Evolutionary conservation across 2,329 filamentous ascomycete species (phyloP).

Genomic region (Albophoma yamanashiensis): DNA sequence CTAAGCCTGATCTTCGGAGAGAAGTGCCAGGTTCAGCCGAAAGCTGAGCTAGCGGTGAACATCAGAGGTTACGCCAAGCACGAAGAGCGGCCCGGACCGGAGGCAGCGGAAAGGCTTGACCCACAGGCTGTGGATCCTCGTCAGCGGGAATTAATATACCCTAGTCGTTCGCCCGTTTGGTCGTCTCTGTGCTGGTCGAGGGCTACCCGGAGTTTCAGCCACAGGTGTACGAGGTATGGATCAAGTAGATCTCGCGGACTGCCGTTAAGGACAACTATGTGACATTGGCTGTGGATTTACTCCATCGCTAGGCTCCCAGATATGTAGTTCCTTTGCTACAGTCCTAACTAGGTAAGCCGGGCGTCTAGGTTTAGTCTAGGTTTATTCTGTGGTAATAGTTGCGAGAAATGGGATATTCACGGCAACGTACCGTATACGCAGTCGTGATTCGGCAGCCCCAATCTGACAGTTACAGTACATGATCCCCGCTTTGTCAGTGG

Average conservation of each 20-base stretch:
- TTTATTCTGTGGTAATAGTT: no score
- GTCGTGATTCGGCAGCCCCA: no score
- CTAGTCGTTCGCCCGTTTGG: neutral
- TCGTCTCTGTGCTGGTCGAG: neutral
- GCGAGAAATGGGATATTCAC: no score
- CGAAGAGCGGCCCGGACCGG: neutral
- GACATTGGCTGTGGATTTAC: no score
- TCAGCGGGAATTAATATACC: neutral
- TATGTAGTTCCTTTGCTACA: neutral
- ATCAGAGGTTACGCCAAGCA: neutral
- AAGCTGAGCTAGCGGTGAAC: neutral
- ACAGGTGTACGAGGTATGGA: neutral
- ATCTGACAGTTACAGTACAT: no score
- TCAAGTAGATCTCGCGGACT: neutral
- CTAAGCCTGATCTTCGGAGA: neutral
- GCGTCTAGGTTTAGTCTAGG: no score
- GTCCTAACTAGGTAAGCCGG: neutral
- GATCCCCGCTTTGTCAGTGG: no score
- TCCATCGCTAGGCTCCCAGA: neutral
- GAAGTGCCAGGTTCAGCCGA: neutral
- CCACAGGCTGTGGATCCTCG: neutral
- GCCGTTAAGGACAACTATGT: neutral
- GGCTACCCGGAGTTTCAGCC: neutral
- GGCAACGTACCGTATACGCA: no score
- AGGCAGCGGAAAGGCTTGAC: neutral